These are phyloP conservation scores for Suillus weaverae DNA, from an alignment of 768 basidiomycete genomes.

Conservation along the genomic window DNA sequence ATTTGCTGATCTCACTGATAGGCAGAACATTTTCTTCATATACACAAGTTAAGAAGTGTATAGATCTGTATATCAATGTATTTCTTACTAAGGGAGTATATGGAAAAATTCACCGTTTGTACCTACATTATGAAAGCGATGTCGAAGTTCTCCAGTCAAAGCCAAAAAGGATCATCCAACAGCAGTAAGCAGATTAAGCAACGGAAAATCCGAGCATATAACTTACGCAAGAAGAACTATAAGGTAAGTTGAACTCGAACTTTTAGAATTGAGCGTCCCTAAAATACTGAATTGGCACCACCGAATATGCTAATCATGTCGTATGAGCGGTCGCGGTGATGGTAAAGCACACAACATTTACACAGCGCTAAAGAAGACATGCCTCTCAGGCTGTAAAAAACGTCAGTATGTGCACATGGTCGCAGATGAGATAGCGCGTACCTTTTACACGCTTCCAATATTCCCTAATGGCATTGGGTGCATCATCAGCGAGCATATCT, in stretches of 20 bases:
- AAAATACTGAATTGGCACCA: background rate
- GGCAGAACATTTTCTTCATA: slow-evolving; percentile 62
- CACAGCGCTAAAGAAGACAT: background rate
- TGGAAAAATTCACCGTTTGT: background rate
- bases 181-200: background rate
- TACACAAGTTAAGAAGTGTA: slow-evolving; percentile 40
- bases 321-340: background rate
- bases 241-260: background rate
- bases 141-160: background rate
- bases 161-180: background rate
- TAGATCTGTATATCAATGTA: slow-evolving; percentile 22
- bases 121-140: background rate
- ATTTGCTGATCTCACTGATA: slow-evolving; percentile 64
- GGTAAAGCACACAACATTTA: background rate
- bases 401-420: background rate
- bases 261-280: background rate
- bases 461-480: slow-evolving; percentile 43
- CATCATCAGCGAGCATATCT: slow-evolving; percentile 45
- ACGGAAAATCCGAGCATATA: background rate
- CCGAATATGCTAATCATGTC: background rate
- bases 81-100: background rate
- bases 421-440: slow-evolving; percentile 5
- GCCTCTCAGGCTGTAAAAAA: background rate
- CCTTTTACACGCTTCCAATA: slow-evolving; percentile 33
- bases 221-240: background rate